Conservation (phyloP, 768 basidiomycete species). For the Serendipita sp. region DNA sequence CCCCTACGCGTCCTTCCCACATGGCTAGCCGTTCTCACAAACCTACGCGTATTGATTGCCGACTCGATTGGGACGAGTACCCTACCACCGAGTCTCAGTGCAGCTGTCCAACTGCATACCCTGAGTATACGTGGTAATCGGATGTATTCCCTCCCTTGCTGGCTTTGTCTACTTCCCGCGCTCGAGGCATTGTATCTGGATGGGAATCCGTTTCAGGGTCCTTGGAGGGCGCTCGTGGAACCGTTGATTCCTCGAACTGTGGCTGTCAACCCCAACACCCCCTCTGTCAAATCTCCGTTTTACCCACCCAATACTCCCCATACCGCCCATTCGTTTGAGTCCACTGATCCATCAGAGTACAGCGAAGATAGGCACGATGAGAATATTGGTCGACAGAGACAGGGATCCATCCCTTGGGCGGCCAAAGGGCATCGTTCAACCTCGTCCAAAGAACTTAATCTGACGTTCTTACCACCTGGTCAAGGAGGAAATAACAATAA, state of each 20-base stretch:
- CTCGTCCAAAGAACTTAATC: conserved; percentile 1
- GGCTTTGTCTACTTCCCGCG: conserved; percentile 76
- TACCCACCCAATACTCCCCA: background rate
- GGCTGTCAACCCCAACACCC: background rate
- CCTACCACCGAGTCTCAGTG: conserved; percentile 55
- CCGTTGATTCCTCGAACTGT: conserved; percentile 37
- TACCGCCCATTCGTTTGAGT: background rate
- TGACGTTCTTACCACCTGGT: background rate
- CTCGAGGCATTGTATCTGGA: conserved; percentile 86
- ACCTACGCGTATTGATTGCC: conserved; percentile 79
- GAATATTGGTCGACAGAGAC: background rate
- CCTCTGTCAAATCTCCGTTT: background rate
- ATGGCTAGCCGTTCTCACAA: conserved; percentile 60
- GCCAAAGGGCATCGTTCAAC: background rate
- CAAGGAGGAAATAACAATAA: background rate
- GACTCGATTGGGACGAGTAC: conserved; percentile 66
- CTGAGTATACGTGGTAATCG: conserved; percentile 80
- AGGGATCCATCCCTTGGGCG: background rate
- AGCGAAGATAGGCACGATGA: background rate
- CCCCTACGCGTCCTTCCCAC: conserved; percentile 81
- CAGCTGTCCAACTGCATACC: conserved; percentile 70
- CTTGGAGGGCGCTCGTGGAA: conserved; percentile 79
- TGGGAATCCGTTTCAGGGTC: conserved; percentile 87
- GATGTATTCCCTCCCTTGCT: conserved; percentile 76
- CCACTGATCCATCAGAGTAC: conserved; percentile 1